phyloP scores from a whole-genome alignment of 2,329 filamentous ascomycete species.

The Alternaria metachromatica region DNA sequence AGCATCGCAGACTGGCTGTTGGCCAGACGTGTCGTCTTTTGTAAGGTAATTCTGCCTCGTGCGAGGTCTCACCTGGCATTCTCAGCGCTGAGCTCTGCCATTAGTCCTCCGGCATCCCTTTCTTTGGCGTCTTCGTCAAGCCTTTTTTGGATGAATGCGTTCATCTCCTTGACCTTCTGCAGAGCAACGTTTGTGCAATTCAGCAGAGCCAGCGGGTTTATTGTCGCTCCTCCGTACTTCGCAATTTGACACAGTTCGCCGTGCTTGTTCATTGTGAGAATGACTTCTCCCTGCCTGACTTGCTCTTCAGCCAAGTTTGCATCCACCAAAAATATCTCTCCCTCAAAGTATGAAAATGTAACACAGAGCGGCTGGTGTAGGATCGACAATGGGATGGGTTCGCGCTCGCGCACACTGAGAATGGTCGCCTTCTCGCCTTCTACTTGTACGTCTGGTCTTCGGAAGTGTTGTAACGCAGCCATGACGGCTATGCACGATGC shows the following conservation, averaged over 20 bases:
- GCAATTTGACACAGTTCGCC: constrained; percentile 91
- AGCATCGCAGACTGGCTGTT: constrained; percentile 11
- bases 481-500: constrained; percentile 85
- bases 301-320: constrained; percentile 78
- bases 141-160: constrained; percentile 72
- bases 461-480: constrained; percentile 87
- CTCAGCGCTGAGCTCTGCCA: constrained; percentile 81
- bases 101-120: constrained; percentile 78
- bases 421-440: constrained; percentile 84
- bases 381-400: constrained; percentile 88
- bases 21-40: constrained; percentile 21
- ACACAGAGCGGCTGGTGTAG: constrained; percentile 91
- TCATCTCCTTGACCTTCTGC: constrained; percentile 81
- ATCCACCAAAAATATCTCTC: constrained; percentile 75
- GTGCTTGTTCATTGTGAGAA: constrained; percentile 85
- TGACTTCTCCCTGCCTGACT: constrained; percentile 73
- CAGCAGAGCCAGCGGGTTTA: constrained; percentile 80
- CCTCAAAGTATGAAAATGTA: constrained; percentile 85
- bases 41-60: constrained; percentile 16
- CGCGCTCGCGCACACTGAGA: constrained; percentile 82
- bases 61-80: constrained; percentile 72
- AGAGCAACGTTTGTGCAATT: constrained; percentile 77
- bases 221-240: constrained; percentile 83
- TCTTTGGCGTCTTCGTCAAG: constrained; percentile 79
- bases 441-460: constrained; percentile 86